A percentile compares a stretch with the other conserved stretches of the same genome.
Evolutionary conservation across 768 basidiomycete genomes (phyloP).

Genomic region (Hygrophorus pudorinus): DNA sequence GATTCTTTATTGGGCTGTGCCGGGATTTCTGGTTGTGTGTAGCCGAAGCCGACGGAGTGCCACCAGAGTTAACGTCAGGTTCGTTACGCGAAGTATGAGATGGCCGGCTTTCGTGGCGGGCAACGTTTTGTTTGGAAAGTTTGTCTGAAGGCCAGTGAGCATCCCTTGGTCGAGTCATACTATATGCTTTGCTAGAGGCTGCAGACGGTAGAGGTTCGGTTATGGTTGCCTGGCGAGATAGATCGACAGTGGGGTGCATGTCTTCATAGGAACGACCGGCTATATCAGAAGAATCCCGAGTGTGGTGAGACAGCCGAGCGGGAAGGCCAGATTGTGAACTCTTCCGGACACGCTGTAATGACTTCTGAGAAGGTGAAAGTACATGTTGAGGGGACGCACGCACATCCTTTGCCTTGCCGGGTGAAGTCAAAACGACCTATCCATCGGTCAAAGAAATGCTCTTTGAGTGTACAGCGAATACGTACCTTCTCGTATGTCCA

Average conservation of each 20-base stretch:
- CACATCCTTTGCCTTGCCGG: slow-evolving; percentile 63
- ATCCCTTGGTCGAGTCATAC: not conserved
- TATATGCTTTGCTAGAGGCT: not conserved
- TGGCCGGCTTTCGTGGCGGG: no score
- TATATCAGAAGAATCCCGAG: slow-evolving; percentile 1
- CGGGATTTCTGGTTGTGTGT: no score
- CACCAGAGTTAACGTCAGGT: not conserved
- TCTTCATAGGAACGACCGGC: not conserved
- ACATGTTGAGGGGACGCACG: slow-evolving; percentile 14
- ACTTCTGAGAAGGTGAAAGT: not conserved
- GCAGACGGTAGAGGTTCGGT: not conserved
- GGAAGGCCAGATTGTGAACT: slow-evolving; percentile 17
- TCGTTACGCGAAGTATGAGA: no score
- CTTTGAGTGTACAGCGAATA: not conserved
- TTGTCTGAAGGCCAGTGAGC: not conserved
- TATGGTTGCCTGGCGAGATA: not conserved
- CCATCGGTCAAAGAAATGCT: not conserved
- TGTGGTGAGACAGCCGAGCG: not conserved
- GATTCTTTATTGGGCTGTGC: no score
- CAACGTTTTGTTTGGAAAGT: no score
- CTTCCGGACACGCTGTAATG: slow-evolving; percentile 18
- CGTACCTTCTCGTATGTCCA: slow-evolving; percentile 73
- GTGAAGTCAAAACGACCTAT: slow-evolving; percentile 56
- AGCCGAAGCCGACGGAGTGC: no score
- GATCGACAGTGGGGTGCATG: not conserved